Percentiles rank a stretch among this genome's conserved stretches.
Conservation (phyloP, 2,329 filamentous ascomycete species). For the Cryphonectria parasitica region DNA sequence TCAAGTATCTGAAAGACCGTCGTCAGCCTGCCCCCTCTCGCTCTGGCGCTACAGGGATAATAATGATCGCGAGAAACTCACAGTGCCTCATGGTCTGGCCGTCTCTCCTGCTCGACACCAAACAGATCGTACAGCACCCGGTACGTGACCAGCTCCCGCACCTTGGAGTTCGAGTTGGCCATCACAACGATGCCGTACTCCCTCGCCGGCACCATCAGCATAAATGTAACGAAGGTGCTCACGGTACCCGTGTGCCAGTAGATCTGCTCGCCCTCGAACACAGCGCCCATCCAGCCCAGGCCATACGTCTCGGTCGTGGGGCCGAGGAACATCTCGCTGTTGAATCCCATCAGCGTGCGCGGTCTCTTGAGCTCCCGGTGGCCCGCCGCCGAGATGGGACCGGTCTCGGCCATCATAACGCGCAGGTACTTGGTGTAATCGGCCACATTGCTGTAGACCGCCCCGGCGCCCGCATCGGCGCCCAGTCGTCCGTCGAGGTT, state of each 20-base stretch:
- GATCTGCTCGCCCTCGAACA: constrained; percentile 29
- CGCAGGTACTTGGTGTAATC: constrained; percentile 44
- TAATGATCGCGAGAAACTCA: background rate
- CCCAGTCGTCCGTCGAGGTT: constrained; percentile 36
- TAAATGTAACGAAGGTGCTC: constrained; percentile 25
- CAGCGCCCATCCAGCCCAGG: constrained; percentile 27
- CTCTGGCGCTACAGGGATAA: too few relatives aligned
- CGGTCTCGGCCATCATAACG: constrained; percentile 38
- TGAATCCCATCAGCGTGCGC: constrained; percentile 16
- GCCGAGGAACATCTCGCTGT: constrained; percentile 16
- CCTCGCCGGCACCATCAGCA: constrained; percentile 30
- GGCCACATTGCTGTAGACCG: constrained; percentile 44
- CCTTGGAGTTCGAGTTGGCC: constrained; percentile 21
- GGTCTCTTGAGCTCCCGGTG: constrained; percentile 35
- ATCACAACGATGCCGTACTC: constrained; percentile 28
- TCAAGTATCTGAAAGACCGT: constrained; percentile 5
- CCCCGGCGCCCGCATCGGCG: constrained; percentile 47
- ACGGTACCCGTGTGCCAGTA: constrained; percentile 29
- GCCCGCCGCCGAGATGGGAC: constrained; percentile 35
- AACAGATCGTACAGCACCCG: constrained; percentile 31
- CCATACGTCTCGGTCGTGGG: constrained; percentile 21
- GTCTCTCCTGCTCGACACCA: constrained; percentile 23
- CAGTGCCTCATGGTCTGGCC: constrained; percentile 28
- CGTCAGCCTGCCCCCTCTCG: background rate
- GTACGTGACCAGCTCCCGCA: constrained; percentile 25